Conservation (phyloP, 768 basidiomycete species). For the Glaciozyma antarctica region DNA sequence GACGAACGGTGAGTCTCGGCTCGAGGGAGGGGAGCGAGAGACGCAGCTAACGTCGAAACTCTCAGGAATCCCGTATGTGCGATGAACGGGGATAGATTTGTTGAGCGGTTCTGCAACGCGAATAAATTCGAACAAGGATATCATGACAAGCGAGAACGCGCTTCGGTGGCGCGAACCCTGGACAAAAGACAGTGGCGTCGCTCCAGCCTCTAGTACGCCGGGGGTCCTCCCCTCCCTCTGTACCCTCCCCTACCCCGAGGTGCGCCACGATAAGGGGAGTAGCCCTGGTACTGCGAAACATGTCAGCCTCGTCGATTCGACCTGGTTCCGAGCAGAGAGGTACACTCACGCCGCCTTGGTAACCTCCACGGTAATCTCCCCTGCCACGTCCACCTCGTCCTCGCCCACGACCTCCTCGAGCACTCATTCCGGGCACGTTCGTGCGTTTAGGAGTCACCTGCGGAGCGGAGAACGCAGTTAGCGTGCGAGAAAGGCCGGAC, state of each 20-base stretch:
- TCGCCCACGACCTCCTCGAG: constrained; percentile 61
- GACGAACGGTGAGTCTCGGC: neutral
- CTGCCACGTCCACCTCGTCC: constrained; percentile 40
- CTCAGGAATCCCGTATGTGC: neutral
- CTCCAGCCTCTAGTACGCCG: neutral
- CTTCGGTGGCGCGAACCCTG: too few species aligned
- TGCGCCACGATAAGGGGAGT: too few species aligned
- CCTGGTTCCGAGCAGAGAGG: too few species aligned
- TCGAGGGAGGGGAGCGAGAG: neutral
- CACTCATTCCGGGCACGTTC: constrained; percentile 80
- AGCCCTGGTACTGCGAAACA: too few species aligned
- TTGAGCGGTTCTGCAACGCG: too few species aligned
- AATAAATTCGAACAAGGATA: too few species aligned
- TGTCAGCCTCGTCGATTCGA: too few species aligned
- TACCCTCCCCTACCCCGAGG: neutral
- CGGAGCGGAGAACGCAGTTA: neutral
- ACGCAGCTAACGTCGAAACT: neutral
- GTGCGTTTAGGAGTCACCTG: constrained; percentile 94
- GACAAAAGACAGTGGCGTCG: too few species aligned
- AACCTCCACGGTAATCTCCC: constrained; percentile 31
- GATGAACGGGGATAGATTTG: too few species aligned
- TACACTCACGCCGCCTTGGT: constrained; percentile 5
- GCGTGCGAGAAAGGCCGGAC: neutral
- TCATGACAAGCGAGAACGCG: too few species aligned
- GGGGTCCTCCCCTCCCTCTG: neutral